phyloP scores from a whole-genome alignment of 257 asterid species.

The Solanum commersonii region DNA sequence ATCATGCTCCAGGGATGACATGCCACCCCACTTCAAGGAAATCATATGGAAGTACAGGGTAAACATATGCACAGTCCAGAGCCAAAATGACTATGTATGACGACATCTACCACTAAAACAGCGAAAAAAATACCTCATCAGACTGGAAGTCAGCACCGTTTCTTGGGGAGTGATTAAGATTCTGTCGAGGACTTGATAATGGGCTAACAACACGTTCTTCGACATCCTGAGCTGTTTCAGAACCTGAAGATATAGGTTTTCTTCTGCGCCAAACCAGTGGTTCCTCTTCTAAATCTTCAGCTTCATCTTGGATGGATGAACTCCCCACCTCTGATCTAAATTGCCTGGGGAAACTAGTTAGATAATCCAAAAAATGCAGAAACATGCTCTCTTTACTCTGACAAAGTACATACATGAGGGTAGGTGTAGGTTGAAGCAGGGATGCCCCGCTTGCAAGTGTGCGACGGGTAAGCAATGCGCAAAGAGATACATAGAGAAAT shows the following conservation, averaged over 20 bases:
- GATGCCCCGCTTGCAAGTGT: neutral
- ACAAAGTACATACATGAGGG: neutral
- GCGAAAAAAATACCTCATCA: conserved; percentile 45
- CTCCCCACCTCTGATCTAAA: conserved; percentile 60
- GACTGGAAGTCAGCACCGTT: conserved; percentile 46
- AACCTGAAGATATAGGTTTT: conserved; percentile 42
- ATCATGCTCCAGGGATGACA: conserved; percentile 92
- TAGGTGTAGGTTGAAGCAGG: neutral
- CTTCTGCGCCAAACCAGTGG: conserved; percentile 75
- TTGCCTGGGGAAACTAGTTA: conserved; percentile 24
- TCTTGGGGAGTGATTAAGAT: conserved; percentile 22
- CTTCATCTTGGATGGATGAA: conserved; percentile 59
- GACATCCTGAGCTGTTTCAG: conserved; percentile 28
- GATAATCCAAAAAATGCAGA: neutral
- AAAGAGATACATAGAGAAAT: neutral
- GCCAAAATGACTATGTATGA: neutral
- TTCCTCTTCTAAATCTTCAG: conserved; percentile 68
- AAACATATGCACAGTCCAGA: neutral
- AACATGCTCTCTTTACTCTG: neutral
- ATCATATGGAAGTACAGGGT: neutral
- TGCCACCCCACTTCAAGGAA: conserved; percentile 89
- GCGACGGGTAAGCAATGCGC: neutral
- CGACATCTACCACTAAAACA: neutral
- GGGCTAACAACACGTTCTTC: conserved; percentile 58
- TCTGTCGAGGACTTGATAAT: conserved; percentile 52